Evolutionary conservation across 163 green algal species (phyloP).

Genomic region (Scenedesmus sp.): DNA sequence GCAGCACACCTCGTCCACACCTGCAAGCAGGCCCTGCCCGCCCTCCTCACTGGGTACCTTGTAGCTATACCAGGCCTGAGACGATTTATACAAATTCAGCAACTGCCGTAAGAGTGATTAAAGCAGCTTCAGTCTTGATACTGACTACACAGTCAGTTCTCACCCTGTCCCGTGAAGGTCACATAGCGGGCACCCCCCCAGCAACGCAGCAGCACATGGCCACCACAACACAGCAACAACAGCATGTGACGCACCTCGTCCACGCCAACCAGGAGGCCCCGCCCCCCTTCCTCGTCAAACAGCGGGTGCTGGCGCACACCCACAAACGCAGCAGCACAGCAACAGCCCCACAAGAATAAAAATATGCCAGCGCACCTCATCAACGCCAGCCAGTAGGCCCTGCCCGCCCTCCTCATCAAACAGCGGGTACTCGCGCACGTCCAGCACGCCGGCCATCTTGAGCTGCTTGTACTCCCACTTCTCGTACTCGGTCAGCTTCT

Average conservation of each 20-base stretch:
- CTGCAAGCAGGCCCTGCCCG: conserved; percentile 55
- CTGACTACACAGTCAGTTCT: neutral
- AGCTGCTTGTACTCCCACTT: conserved; percentile 96
- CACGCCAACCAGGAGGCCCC: too few relatives aligned
- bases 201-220: too few relatives aligned
- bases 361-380: conserved; percentile 51
- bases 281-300: too few relatives aligned
- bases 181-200: conserved; percentile 89
- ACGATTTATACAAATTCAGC: too few relatives aligned
- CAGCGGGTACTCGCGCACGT: conserved; percentile 89
- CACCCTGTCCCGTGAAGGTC: conserved; percentile 58
- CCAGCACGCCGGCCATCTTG: conserved; percentile 91
- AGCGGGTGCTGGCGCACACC: neutral
- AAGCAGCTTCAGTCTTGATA: neutral
- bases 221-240: too few relatives aligned
- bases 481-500: conserved; percentile 92
- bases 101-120: neutral
- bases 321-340: neutral
- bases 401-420: conserved; percentile 86
- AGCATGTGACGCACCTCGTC: too few relatives aligned
- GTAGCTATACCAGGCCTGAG: too few relatives aligned
- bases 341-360: neutral
- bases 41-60: conserved; percentile 64
- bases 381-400: conserved; percentile 58
- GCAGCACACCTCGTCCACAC: conserved; percentile 47